These are phyloP conservation scores for Paramecium biaurelia DNA, from an alignment of 73 alveolate species.

Conservation along the genomic window DNA sequence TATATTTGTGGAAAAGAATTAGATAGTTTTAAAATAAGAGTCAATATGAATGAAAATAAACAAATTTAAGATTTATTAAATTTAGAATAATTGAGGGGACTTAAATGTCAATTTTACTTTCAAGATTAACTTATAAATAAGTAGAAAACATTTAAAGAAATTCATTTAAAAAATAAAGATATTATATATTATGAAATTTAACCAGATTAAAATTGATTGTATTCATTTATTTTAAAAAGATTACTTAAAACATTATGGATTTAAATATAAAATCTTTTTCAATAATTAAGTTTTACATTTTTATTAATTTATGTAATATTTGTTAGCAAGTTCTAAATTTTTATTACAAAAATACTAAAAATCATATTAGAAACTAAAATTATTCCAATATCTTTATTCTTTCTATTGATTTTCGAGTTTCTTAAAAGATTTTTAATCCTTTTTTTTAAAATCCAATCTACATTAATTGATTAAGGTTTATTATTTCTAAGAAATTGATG, in stretches of 20 bases:
- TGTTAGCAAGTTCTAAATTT: too few relatives aligned
- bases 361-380: too few relatives aligned
- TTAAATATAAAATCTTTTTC: too few relatives aligned
- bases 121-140: not conserved
- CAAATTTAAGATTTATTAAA: not conserved
- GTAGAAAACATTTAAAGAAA: not conserved
- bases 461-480: too few relatives aligned
- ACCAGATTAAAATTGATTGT: not conserved
- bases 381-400: too few relatives aligned
- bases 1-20: not conserved
- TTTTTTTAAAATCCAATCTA: too few relatives aligned
- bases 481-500: not conserved
- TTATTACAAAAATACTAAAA: too few relatives aligned
- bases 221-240: too few relatives aligned
- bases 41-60: not conserved
- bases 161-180: not conserved
- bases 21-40: not conserved
- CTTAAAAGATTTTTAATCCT: too few relatives aligned
- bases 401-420: too few relatives aligned
- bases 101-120: not conserved
- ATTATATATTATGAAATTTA: not conserved
- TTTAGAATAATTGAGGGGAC: not conserved
- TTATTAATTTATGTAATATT: too few relatives aligned
- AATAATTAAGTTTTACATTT: too few relatives aligned
- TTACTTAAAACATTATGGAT: not conserved